Base-by-base conservation (phyloP, 768 basidiomycete genomes). In the Amanita subjunquillea region DNA sequence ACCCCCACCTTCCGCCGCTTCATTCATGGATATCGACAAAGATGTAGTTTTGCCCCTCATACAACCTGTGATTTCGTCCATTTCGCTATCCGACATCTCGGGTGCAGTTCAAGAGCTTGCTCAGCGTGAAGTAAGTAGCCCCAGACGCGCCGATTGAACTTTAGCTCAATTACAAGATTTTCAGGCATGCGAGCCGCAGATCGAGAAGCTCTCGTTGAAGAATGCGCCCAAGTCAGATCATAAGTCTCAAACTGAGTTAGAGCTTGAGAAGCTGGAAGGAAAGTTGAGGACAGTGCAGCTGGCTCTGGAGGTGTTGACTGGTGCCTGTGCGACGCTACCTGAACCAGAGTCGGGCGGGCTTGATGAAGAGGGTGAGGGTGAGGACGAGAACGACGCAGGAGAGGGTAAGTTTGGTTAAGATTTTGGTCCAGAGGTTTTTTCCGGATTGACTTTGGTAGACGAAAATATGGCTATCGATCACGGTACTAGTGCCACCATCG, bases 241-340 rank as follows among this genome's bases (percentile, higher is more conserved):
- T 63, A 85, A 79, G 63, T 77, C 85, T 3, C 62, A 72, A 1
- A 75, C 75, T 12, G 87, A 93, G 61, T 51, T 80, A 9, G 82
- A 86, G 59, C 74, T 96, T 2, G 87, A 89, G 55, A 70, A 70
- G 27, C 69, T 92, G 12, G 93, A 97, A 66, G 69, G 72, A 13
- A 77, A 70, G 51, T 65, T 96, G 49, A 75, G 83, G 58, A 87
- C 86, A 1, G 75, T 90, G 9, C 85, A 87, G 57, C 75, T 93
- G 30, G 81, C 86, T n/a, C 72, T 96, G 25, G 93, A 97, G 67
- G 81, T 96, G 46, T 65, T 96, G 56, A 94, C 91, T 0, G 86
- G 86, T 29, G 72, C 78, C n/a, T 96, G 90, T 63, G 92, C 92
- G 17, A 89, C 83, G 5, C 68, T 96, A 38, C 90, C 90, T 4